These are phyloP conservation scores for Penicillium herquei DNA, from an alignment of 495 filamentous ascomycete genomes.

Conservation along the genomic window DNA sequence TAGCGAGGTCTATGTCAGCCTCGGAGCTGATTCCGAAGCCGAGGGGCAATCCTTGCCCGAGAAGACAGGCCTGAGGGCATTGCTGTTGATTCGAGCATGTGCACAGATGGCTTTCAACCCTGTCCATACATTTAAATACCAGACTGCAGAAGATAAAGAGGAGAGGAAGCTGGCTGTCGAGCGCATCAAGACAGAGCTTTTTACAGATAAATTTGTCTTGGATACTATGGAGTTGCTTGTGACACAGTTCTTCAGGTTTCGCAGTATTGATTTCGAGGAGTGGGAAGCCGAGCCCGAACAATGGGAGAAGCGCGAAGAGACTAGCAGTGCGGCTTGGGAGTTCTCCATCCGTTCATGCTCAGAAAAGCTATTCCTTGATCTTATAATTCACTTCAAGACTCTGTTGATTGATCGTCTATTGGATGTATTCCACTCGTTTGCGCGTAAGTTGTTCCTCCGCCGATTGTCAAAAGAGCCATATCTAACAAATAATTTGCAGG, in stretches of 20 bases:
- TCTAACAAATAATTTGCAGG: slow-evolving; percentile 26
- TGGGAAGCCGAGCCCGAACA: slow-evolving; percentile 93
- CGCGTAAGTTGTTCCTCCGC: slow-evolving; percentile 45
- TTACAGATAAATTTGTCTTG: slow-evolving; percentile 70
- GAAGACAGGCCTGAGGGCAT: slow-evolving; percentile 72
- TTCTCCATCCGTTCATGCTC: slow-evolving; percentile 87
- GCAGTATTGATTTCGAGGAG: slow-evolving; percentile 76
- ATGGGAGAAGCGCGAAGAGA: slow-evolving; percentile 85
- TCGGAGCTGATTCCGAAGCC: slow-evolving; percentile 48
- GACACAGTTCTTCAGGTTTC: slow-evolving; percentile 83
- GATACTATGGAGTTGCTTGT: slow-evolving; percentile 81
- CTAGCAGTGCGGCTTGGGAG: slow-evolving; percentile 75
- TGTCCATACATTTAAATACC: slow-evolving; percentile 76
- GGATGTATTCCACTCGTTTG: slow-evolving; percentile 71
- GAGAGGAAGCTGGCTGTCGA: slow-evolving; percentile 64
- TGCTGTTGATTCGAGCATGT: slow-evolving; percentile 81
- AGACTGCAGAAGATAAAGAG: slow-evolving; percentile 64
- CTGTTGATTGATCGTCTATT: slow-evolving; percentile 73
- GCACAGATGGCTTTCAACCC: slow-evolving; percentile 80
- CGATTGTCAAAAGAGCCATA: not conserved
- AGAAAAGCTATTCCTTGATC: slow-evolving; percentile 89
- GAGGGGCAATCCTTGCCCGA: slow-evolving; percentile 63
- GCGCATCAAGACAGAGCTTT: slow-evolving; percentile 64
- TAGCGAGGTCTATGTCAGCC: slow-evolving; percentile 63
- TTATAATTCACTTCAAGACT: slow-evolving; percentile 81